A percentile compares a stretch with the other conserved stretches of the same genome.
phyloP scores from a whole-genome alignment of 371 early-diverging fungal genomes.

The Globomyces sp. region DNA sequence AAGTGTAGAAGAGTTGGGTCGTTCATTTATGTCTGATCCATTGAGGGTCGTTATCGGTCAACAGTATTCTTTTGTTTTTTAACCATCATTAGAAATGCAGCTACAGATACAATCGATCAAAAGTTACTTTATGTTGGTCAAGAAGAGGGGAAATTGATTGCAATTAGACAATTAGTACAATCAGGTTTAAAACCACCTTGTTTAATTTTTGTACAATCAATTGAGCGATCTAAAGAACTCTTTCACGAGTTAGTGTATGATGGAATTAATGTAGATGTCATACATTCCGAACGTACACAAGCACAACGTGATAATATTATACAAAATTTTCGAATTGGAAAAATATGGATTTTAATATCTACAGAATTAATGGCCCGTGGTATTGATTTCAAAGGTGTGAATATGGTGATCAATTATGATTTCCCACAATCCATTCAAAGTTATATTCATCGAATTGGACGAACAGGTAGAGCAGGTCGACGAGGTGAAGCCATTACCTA shows the following conservation, averaged over 20 bases:
- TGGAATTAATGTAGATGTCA: conserved; percentile 94
- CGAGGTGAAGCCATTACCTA: conserved; percentile 91
- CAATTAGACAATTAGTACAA: conserved; percentile 83
- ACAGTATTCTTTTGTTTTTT: conserved; percentile 49
- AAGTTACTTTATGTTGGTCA: conserved; percentile 87
- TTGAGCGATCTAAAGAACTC: conserved; percentile 92
- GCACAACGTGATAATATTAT: conserved; percentile 89
- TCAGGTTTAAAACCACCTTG: conserved; percentile 84
- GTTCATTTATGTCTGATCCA: conserved; percentile 84
- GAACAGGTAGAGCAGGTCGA: conserved; percentile 97
- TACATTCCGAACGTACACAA: conserved; percentile 90
- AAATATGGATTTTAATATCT: conserved; percentile 93
- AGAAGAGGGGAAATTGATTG: conserved; percentile 91
- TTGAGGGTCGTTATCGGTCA: conserved; percentile 87
- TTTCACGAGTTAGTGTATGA: conserved; percentile 95
- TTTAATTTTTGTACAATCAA: conserved; percentile 92
- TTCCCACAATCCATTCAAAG: conserved; percentile 90
- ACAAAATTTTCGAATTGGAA: conserved; percentile 83
- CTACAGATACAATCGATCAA: conserved; percentile 89
- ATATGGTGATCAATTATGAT: conserved; percentile 92
- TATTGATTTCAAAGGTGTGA: conserved; percentile 90
- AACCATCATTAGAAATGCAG: conserved; percentile 66
- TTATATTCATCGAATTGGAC: conserved; percentile 98
- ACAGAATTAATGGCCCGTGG: conserved; percentile 94
- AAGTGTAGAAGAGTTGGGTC: conserved; percentile 87